These are phyloP conservation scores for Spathaspora arborariae DNA, from an alignment of 805 yeast genomes.

Conservation along the genomic window DNA sequence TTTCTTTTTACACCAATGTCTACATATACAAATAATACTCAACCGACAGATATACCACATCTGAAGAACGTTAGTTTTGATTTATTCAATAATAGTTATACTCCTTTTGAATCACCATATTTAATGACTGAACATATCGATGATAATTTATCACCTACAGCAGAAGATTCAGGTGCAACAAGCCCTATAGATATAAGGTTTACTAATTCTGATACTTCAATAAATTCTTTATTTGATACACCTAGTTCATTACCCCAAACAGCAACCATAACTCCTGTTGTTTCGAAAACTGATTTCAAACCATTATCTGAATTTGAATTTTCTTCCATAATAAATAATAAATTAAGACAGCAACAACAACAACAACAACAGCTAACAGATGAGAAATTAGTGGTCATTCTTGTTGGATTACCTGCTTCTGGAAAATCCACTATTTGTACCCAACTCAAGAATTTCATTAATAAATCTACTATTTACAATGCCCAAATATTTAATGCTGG, in stretches of 20 bases:
- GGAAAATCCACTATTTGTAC: slow-evolving; percentile 39
- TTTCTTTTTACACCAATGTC: background rate
- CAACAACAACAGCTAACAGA: background rate
- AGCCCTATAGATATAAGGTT: slow-evolving; percentile 1
- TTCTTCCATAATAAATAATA: background rate
- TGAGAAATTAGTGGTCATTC: slow-evolving; percentile 16
- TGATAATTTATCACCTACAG: background rate
- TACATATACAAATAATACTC: background rate
- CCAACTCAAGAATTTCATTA: slow-evolving; percentile 28
- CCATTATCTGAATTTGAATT: slow-evolving; percentile 5
- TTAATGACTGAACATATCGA: background rate
- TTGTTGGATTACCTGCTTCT: slow-evolving; percentile 41
- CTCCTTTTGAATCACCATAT: background rate
- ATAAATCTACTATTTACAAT: slow-evolving; percentile 19
- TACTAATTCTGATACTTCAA: slow-evolving; percentile 17
- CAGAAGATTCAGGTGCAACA: background rate
- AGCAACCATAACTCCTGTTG: slow-evolving; percentile 8
- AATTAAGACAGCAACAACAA: slow-evolving; percentile 1
- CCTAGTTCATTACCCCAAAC: slow-evolving; percentile 3
- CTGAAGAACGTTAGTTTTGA: background rate
- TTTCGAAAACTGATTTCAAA: slow-evolving; percentile 6
- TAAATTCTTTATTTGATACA: slow-evolving; percentile 26
- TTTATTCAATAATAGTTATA: background rate
- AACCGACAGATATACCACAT: background rate
- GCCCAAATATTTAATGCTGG: slow-evolving; percentile 48